Conservation (phyloP, 164 flowering plant genomes). For the Berberis vulgaris region DNA sequence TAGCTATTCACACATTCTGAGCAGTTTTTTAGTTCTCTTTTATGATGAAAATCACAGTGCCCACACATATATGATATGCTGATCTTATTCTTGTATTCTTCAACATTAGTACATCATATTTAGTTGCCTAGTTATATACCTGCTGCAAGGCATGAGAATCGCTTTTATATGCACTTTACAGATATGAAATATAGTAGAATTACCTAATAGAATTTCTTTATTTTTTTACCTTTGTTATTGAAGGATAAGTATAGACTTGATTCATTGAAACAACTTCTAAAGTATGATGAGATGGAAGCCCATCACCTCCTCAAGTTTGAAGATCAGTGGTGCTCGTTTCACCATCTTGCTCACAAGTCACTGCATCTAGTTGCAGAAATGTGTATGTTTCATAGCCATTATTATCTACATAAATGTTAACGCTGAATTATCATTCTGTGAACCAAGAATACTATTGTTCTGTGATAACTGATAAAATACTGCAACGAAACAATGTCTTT, state of each 20-base stretch:
- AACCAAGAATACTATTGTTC: no score
- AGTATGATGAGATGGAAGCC: conserved; percentile 26
- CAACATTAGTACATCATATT: no score
- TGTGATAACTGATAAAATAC: no score
- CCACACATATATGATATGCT: no score
- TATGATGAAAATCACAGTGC: no score
- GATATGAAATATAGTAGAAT: background rate
- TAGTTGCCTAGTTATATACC: background rate
- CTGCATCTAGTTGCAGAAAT: conserved; percentile 58
- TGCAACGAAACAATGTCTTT: no score
- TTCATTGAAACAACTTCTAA: conserved; percentile 35
- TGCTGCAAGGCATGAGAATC: background rate
- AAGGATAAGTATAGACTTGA: conserved; percentile 83
- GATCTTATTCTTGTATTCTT: no score
- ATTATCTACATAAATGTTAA: background rate
- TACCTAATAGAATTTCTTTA: background rate
- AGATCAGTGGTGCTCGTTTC: conserved; percentile 87
- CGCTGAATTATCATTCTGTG: no score
- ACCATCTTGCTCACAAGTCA: conserved; percentile 71
- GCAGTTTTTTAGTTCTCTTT: no score
- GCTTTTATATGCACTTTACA: background rate
- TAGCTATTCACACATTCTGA: no score
- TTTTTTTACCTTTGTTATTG: conserved; percentile 12
- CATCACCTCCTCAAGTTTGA: conserved; percentile 39
- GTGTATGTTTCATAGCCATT: conserved; percentile 39